Conservation (phyloP, 2,329 filamentous ascomycete genomes). For the Coleophoma eucalyptorum region DNA sequence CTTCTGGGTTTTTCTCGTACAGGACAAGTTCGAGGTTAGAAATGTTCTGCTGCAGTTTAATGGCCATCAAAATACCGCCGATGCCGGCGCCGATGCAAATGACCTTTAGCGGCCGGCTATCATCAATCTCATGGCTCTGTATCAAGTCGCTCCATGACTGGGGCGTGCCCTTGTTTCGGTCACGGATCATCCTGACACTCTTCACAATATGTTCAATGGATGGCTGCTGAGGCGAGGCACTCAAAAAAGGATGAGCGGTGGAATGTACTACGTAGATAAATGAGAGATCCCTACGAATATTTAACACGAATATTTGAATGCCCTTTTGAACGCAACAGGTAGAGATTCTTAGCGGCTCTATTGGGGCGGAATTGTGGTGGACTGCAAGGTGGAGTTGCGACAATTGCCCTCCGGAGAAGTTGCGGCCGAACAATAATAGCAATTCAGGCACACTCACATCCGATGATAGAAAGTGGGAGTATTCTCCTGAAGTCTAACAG, state of each 20-base stretch:
- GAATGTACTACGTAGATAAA: too few species aligned
- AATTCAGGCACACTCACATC: too few species aligned
- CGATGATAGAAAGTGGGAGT: too few species aligned
- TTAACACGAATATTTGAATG: too few species aligned
- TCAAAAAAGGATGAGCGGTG: too few species aligned
- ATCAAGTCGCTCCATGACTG: not conserved
- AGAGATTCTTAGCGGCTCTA: not conserved
- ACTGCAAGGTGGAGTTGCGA: not conserved
- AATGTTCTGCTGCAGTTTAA: not conserved
- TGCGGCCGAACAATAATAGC: too few species aligned
- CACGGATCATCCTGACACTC: not conserved
- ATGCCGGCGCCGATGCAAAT: not conserved
- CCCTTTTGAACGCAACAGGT: not conserved
- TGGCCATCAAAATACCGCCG: not conserved
- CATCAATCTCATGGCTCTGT: not conserved
- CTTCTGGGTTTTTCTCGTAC: constrained; percentile 45
- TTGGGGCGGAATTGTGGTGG: too few species aligned
- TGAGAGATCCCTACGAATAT: too few species aligned
- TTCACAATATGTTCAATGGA: not conserved
- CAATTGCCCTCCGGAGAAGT: not conserved
- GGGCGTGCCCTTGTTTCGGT: too few species aligned
- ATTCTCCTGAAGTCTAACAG: too few species aligned
- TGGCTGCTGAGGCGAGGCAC: too few species aligned
- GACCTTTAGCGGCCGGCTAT: not conserved
- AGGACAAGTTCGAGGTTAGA: constrained; percentile 26